Percentiles rank a stretch among this genome's conserved stretches.
Conservation (phyloP, 805 yeast species). For the Candida ortonii region DNA sequence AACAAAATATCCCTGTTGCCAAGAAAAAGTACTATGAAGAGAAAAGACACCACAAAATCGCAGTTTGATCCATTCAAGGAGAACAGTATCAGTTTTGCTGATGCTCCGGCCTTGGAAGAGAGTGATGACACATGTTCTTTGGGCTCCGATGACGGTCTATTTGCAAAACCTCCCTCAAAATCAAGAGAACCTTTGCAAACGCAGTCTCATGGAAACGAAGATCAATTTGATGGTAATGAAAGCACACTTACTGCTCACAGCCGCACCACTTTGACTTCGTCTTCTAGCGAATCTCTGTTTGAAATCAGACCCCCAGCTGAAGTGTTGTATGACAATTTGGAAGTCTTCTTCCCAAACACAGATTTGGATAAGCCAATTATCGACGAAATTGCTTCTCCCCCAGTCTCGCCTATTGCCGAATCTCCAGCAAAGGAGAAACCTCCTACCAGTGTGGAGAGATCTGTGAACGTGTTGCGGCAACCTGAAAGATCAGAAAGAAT, state of each 20-base stretch:
- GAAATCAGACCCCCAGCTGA: constrained; percentile 94
- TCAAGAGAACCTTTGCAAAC: not conserved
- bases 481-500: constrained; percentile 41
- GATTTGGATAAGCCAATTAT: constrained; percentile 90
- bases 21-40: constrained; percentile 15
- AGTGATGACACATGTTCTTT: constrained; percentile 35
- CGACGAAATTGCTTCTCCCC: constrained; percentile 61
- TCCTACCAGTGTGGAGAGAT: constrained; percentile 20
- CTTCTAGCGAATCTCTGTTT: constrained; percentile 33
- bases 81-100: constrained; percentile 70
- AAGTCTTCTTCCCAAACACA: constrained; percentile 86
- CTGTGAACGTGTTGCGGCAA: constrained; percentile 37
- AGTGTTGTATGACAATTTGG: constrained; percentile 87
- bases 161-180: constrained; percentile 48
- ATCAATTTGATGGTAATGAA: constrained; percentile 1
- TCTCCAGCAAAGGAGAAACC: constrained; percentile 2
- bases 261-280: constrained; percentile 14
- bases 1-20: no score
- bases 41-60: constrained; percentile 14
- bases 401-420: constrained; percentile 46
- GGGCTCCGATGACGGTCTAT: constrained; percentile 55
- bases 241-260: constrained; percentile 5
- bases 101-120: constrained; percentile 54
- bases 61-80: constrained; percentile 59
- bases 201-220: not conserved